These are phyloP conservation scores for Phragmites australis DNA, from an alignment of 176 grass and related monocot genomes.

Conservation along the genomic window DNA sequence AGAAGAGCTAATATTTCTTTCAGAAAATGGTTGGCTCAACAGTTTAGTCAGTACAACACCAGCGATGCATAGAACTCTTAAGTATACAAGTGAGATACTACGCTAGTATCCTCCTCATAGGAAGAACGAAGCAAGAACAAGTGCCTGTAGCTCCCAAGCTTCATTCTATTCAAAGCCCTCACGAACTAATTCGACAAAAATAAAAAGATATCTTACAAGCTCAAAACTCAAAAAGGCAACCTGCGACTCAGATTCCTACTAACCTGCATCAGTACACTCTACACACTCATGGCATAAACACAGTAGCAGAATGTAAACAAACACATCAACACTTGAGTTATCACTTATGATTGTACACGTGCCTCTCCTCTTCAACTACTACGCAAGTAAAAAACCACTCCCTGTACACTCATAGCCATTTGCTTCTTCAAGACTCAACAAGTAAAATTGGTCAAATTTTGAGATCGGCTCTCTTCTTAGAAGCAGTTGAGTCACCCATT, in stretches of 20 bases:
- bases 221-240: background rate
- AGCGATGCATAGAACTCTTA: background rate
- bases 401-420: background rate
- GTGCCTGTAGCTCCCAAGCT: background rate
- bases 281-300: background rate
- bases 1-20: background rate
- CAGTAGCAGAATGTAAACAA: background rate
- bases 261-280: background rate
- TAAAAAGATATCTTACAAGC: background rate
- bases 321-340: background rate
- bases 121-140: background rate
- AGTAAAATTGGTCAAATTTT: slow-evolving; percentile 9
- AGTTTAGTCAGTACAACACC: background rate
- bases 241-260: background rate
- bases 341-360: slow-evolving; percentile 1
- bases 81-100: background rate
- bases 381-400: slow-evolving; percentile 7
- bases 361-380: slow-evolving; percentile 10
- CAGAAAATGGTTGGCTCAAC: background rate
- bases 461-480: background rate
- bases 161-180: background rate
- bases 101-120: background rate
- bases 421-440: background rate
- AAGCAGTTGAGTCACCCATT: background rate
- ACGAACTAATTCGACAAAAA: background rate